Evolutionary conservation across 176 grass and related monocot genomes (phyloP).

Genomic region (Phyllostachys edulis): DNA sequence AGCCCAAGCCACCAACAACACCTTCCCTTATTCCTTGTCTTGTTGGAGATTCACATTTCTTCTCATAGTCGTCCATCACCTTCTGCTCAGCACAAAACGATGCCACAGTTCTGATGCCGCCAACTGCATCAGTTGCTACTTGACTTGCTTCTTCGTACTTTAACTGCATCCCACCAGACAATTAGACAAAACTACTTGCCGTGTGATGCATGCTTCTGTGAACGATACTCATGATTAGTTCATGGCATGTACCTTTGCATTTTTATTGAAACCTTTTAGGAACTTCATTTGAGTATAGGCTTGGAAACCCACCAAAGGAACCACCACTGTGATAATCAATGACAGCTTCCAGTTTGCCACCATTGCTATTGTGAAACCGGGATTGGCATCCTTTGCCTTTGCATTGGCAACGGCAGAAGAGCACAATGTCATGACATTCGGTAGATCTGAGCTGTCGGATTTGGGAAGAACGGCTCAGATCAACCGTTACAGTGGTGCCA

Average conservation of each 20-base stretch:
- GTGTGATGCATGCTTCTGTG: not conserved
- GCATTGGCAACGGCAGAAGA: too few species aligned
- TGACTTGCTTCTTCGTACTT: constrained; percentile 87
- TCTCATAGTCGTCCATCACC: constrained; percentile 62
- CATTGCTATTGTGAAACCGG: too few species aligned
- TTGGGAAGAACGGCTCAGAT: too few species aligned
- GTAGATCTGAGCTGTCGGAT: too few species aligned
- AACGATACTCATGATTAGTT: not conserved
- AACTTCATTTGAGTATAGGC: too few species aligned
- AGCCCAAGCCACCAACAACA: constrained; percentile 66
- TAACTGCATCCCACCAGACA: constrained; percentile 30
- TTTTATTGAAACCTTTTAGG: too few species aligned
- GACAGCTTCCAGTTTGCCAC: too few species aligned
- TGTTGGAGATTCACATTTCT: constrained; percentile 64
- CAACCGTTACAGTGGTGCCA: too few species aligned
- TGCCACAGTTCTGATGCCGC: constrained; percentile 77
- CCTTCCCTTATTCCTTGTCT: constrained; percentile 68
- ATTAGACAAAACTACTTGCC: not conserved
- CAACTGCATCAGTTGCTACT: constrained; percentile 72
- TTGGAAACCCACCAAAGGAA: too few species aligned
- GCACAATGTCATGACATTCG: too few species aligned
- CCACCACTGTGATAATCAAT: too few species aligned
- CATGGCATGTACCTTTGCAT: not conserved
- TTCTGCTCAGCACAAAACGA: constrained; percentile 75
- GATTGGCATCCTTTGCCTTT: too few species aligned